phyloP scores from a whole-genome alignment of 1,284 basidiomycete genomes.

The Ceratobasidium sp. region DNA sequence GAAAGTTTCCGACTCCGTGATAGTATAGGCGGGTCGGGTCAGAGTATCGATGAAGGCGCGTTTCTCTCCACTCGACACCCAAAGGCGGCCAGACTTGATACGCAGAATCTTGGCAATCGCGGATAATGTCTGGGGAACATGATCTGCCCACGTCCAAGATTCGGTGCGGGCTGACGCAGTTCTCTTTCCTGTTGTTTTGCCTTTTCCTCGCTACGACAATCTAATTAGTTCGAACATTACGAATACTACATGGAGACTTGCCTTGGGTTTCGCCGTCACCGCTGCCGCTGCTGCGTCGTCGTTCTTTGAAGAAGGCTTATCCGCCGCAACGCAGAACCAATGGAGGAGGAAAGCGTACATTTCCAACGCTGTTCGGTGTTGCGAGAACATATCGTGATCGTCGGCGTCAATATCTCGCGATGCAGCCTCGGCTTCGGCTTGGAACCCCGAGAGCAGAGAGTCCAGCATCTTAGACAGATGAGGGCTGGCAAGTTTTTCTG shows the following conservation, averaged over 20 bases:
- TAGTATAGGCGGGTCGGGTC: conserved; percentile 83
- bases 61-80: conserved; percentile 83
- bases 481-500: conserved; percentile 62
- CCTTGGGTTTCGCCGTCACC: conserved; percentile 56
- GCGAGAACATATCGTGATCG: conserved; percentile 66
- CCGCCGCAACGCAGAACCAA: conserved; percentile 82
- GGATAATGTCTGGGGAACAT: conserved; percentile 71
- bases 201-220: conserved; percentile 57
- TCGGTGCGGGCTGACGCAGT: conserved; percentile 48
- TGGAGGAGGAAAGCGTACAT: conserved; percentile 86
- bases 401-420: conserved; percentile 63
- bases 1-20: conserved; percentile 86
- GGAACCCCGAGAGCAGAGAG: conserved; percentile 73
- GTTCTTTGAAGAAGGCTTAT: conserved; percentile 68
- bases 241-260: neutral
- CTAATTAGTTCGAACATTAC: neutral
- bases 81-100: conserved; percentile 80
- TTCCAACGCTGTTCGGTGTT: conserved; percentile 79
- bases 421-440: conserved; percentile 71
- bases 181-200: conserved; percentile 56
- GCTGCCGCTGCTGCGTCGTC: conserved; percentile 55
- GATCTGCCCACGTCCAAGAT: conserved; percentile 78
- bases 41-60: conserved; percentile 87
- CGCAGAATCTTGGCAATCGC: conserved; percentile 76
- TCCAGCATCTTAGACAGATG: conserved; percentile 81